Evolutionary conservation across 495 filamentous ascomycete species (phyloP).

Genomic region (Durotheca rogersii): DNA sequence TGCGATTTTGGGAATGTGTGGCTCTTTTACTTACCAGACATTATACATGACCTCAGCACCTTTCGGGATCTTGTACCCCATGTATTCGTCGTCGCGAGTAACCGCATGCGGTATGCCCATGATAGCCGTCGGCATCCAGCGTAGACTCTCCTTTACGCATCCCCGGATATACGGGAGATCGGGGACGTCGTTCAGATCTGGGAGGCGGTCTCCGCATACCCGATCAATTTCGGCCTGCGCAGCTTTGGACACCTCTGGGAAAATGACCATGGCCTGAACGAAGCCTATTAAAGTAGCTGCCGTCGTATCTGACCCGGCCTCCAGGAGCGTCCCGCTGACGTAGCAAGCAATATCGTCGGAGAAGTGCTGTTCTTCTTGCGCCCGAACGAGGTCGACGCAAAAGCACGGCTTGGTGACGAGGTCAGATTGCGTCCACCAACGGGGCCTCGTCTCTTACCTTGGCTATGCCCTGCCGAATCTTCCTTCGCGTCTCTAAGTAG

Average conservation of each 20-base stretch:
- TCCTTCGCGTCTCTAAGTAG: constrained; percentile 42
- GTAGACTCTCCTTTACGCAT: constrained; percentile 54
- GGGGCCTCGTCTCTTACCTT: constrained; percentile 16
- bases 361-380: constrained; percentile 42
- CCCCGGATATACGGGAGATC: constrained; percentile 51
- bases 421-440: background rate
- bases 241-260: constrained; percentile 48
- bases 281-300: constrained; percentile 55
- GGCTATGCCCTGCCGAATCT: constrained; percentile 33
- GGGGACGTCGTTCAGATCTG: constrained; percentile 49
- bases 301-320: constrained; percentile 61
- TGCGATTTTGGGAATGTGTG: no score
- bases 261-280: constrained; percentile 59
- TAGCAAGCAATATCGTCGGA: constrained; percentile 45
- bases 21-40: constrained; percentile 35
- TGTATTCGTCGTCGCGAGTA: constrained; percentile 47
- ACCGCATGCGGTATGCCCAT: constrained; percentile 55
- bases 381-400: constrained; percentile 41
- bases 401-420: constrained; percentile 36
- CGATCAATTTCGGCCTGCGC: constrained; percentile 58
- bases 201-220: constrained; percentile 50
- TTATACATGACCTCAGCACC: constrained; percentile 38
- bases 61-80: constrained; percentile 43
- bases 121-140: constrained; percentile 57
- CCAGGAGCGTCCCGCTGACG: constrained; percentile 54